A percentile compares a stretch with the other conserved stretches of the same genome.
Evolutionary conservation across 164 flowering plant genomes (phyloP).

Genomic region (Cinnamomum micranthum): DNA sequence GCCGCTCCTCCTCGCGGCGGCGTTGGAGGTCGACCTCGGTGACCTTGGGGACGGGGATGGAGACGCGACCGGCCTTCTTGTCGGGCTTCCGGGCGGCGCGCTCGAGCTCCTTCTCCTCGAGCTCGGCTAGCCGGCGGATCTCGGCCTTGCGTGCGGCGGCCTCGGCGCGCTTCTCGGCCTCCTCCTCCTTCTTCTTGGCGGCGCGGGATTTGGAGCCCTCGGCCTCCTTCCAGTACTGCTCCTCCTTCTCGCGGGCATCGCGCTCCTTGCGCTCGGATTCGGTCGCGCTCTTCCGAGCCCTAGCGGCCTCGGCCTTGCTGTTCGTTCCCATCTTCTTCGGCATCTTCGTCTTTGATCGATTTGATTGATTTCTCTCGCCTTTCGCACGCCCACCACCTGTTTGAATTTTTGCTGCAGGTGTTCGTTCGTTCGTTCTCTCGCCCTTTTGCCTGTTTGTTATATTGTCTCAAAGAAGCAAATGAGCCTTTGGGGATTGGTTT

Average conservation of each 20-base stretch:
- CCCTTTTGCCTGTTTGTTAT: too few relatives aligned
- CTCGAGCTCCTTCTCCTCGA: constrained; percentile 78
- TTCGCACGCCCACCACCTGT: not conserved
- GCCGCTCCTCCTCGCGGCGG: constrained; percentile 67
- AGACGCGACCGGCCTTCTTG: constrained; percentile 80
- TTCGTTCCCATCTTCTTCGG: constrained; percentile 96
- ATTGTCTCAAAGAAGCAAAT: too few relatives aligned
- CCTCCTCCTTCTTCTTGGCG: constrained; percentile 88
- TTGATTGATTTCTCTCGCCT: not conserved
- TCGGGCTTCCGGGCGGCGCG: constrained; percentile 68
- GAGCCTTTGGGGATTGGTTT: too few relatives aligned
- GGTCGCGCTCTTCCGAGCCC: constrained; percentile 67
- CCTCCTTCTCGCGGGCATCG: constrained; percentile 69
- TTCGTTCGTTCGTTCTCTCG: too few relatives aligned
- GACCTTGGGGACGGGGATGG: constrained; percentile 87
- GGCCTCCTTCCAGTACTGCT: constrained; percentile 89
- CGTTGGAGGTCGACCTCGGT: constrained; percentile 78
- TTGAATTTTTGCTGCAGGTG: not conserved
- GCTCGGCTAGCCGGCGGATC: constrained; percentile 72
- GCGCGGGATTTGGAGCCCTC: constrained; percentile 79
- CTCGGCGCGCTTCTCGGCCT: constrained; percentile 84
- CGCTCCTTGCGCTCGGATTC: constrained; percentile 72
- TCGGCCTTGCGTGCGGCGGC: constrained; percentile 70
- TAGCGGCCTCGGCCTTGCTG: constrained; percentile 92
- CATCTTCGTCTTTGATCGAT: constrained; percentile 27